Evolutionary conservation across 2,329 filamentous ascomycete genomes (phyloP), one percentile per base, ranked within the genome.

Genomic region (Malbranchea zuffiana): DNA sequence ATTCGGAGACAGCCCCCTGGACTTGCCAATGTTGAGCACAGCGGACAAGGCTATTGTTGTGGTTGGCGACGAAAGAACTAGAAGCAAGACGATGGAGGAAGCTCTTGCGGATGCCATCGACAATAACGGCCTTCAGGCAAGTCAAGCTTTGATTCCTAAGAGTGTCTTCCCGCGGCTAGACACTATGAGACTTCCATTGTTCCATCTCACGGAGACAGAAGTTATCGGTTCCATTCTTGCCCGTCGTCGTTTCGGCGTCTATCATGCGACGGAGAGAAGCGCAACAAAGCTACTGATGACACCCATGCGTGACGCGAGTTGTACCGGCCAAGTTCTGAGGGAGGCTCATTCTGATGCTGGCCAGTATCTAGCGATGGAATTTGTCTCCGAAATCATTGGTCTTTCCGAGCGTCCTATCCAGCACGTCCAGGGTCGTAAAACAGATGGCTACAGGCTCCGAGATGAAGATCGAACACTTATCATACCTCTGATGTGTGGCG

Each of bases 401-500:
- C 8, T 73, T 1, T 69, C 78, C 38, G 43, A 60, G 6, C 65
- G 60, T 44, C 2, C 39, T 0, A 72, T 76, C 10, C 39, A 44
- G 0, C 71, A 78, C 41, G 72, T 78, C 0, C 68, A 73, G 41
- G 68, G 65, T 3, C 42, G 63, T 20, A 4, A 42, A 1, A 65
- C 60, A 0, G 49, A 17, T 0, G 74, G 74, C 0, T 58, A 69
- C 47, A 62, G 56, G 4, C 56, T 79, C 1, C 39, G 28, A 0
- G 17, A 67, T 36, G 73, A 79, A 47, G 5, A 54, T 1, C 36
- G 56, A 6, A 78, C 71, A 0, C 40, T 62, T 1, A 76, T 80
- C 31, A 55, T 78, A 1, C 61, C 74, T 0, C 43, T 79, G n/a
- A 79, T 80, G 74, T 69, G 73, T 6, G 73, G 69, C 2, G 75